Evolutionary conservation across 176 grass and related monocot species (phyloP).

Genomic region (Musa schizocarpa): DNA sequence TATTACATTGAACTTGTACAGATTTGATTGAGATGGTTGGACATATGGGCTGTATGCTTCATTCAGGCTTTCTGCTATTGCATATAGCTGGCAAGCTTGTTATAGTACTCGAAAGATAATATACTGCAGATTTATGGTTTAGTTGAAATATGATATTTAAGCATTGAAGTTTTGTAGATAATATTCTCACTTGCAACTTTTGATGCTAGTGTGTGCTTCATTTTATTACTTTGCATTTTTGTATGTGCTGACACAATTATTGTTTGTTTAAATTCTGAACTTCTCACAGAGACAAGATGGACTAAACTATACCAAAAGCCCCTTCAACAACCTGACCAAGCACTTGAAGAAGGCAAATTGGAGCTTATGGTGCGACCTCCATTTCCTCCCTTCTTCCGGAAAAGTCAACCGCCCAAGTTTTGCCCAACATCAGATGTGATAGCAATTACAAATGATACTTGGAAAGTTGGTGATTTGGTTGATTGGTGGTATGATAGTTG

Average conservation of each 20-base stretch:
- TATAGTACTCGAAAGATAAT: too few species aligned
- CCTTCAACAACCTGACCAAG: slow-evolving; percentile 14
- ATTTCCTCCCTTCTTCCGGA: slow-evolving; percentile 42
- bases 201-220: neutral
- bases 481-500: slow-evolving; percentile 40
- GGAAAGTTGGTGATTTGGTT: slow-evolving; percentile 53
- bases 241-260: neutral
- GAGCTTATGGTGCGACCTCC: slow-evolving; percentile 54
- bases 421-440: slow-evolving; percentile 21
- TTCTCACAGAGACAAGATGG: slow-evolving; percentile 38
- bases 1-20: too few species aligned
- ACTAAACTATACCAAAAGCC: slow-evolving; percentile 30
- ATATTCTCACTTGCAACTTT: neutral
- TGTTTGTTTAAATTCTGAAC: neutral
- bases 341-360: neutral
- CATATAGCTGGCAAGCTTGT: too few species aligned
- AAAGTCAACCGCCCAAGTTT: slow-evolving; percentile 24
- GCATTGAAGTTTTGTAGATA: too few species aligned
- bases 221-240: neutral
- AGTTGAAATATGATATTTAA: too few species aligned
- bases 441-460: slow-evolving; percentile 28
- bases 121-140: too few species aligned
- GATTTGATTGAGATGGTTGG: too few species aligned
- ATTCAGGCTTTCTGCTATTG: too few species aligned
- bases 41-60: too few species aligned